Conservation (phyloP, 2,329 filamentous ascomycete genomes). For the Helicocarpus griseus region DNA sequence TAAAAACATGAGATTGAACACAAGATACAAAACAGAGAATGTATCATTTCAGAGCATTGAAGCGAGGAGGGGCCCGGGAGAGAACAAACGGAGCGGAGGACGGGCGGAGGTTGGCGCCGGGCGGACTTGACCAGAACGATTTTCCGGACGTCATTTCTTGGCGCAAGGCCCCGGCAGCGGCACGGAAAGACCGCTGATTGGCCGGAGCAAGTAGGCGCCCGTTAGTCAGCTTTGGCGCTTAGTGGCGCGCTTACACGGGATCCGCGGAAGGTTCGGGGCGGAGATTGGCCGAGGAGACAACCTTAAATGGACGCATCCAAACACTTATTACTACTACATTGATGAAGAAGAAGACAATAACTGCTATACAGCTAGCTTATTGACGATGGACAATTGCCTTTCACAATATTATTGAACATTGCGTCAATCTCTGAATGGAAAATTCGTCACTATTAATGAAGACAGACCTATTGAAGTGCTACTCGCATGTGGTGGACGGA, state of each 20-base stretch:
- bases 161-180: background rate
- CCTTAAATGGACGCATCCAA: too few species aligned
- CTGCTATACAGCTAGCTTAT: too few species aligned
- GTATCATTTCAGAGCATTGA: background rate
- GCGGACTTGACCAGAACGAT: background rate
- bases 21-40: background rate
- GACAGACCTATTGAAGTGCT: too few species aligned
- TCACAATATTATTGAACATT: too few species aligned
- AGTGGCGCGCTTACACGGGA: background rate
- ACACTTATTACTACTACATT: too few species aligned
- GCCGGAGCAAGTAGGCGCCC: background rate
- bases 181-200: background rate
- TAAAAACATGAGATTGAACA: background rate
- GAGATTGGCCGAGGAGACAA: too few species aligned
- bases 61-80: background rate
- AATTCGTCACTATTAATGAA: too few species aligned
- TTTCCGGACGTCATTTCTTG: slow-evolving; percentile 2
- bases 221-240: background rate
- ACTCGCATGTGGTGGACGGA: too few species aligned
- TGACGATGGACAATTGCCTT: too few species aligned
- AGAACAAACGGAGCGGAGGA: background rate
- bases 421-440: too few species aligned
- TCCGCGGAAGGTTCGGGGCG: too few species aligned
- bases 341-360: too few species aligned
- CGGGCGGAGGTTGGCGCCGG: background rate